phyloP scores from a whole-genome alignment of 805 yeast species.

The Pichia cephalocereana region DNA sequence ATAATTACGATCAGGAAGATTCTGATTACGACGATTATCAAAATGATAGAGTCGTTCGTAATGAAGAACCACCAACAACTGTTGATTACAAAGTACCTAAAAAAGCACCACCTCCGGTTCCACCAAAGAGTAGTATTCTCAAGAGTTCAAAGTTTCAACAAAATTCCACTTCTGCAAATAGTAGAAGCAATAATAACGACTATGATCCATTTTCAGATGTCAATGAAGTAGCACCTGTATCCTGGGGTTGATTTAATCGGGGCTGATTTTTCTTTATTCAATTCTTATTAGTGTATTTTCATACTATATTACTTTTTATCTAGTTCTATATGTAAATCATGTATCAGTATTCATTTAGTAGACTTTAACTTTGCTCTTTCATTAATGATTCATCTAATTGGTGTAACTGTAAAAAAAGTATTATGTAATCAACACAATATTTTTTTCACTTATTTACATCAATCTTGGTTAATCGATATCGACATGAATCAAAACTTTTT shows the following conservation, averaged over 20 bases:
- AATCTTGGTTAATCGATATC: no score
- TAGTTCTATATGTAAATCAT: no score
- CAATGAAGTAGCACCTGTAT: conserved; percentile 21
- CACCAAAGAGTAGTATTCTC: conserved; percentile 17
- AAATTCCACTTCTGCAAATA: not conserved
- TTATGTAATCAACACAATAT: not conserved
- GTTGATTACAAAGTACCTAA: not conserved
- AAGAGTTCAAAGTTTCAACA: conserved; percentile 4
- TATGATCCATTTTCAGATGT: conserved; percentile 27
- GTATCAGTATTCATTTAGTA: no score
- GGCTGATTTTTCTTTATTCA: not conserved
- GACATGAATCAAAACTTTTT: no score
- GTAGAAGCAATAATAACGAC: conserved; percentile 9
- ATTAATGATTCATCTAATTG: no score
- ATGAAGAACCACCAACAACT: not conserved
- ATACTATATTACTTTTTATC: no score
- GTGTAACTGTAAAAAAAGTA: not conserved
- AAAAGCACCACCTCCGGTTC: conserved; percentile 21
- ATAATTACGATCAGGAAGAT: not conserved
- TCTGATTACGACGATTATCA: not conserved
- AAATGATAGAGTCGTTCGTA: not conserved
- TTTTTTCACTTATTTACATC: no score
- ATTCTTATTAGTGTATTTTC: not conserved
- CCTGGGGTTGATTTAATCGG: conserved; percentile 18
- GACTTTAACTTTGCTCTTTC: no score